These are phyloP conservation scores for Cornus controversa DNA, from an alignment of 148 eudicot species.

Conservation along the genomic window DNA sequence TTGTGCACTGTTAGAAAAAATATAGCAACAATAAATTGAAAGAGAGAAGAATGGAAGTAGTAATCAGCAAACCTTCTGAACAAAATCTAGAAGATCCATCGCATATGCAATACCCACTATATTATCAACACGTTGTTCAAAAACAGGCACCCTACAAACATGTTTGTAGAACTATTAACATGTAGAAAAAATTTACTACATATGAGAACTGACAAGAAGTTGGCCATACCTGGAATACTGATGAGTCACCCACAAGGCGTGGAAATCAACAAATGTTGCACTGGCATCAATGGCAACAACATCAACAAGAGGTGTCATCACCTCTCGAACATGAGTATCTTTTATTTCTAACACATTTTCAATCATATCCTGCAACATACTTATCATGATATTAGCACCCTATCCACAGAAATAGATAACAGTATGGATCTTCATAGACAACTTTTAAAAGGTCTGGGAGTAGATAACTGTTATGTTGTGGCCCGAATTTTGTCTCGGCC, in stretches of 20 bases:
- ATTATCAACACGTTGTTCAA: constrained; percentile 94
- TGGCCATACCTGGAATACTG: constrained; percentile 82
- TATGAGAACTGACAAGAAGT: not conserved
- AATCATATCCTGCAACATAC: constrained; percentile 85
- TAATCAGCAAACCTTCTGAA: constrained; percentile 64
- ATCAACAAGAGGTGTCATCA: constrained; percentile 98
- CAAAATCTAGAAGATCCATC: constrained; percentile 93
- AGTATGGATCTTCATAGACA: not conserved
- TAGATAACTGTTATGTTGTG: too few relatives aligned
- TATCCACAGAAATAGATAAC: not conserved
- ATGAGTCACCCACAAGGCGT: constrained; percentile 84
- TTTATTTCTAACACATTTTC: constrained; percentile 97
- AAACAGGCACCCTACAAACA: constrained; percentile 82
- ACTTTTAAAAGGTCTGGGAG: not conserved
- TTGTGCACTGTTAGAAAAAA: constrained; percentile 25
- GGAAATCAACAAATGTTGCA: constrained; percentile 92
- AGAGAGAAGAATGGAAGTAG: constrained; percentile 9
- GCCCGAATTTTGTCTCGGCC: too few relatives aligned
- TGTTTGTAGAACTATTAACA: not conserved
- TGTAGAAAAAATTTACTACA: not conserved
- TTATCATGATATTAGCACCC: not conserved
- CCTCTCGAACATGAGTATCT: constrained; percentile 97
- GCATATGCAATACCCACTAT: constrained; percentile 98
- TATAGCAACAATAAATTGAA: constrained; percentile 8
- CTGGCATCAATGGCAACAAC: constrained; percentile 97